Evolutionary conservation across 352 stramenopile species (phyloP).

Genomic region (Phytophthora brassicae): DNA sequence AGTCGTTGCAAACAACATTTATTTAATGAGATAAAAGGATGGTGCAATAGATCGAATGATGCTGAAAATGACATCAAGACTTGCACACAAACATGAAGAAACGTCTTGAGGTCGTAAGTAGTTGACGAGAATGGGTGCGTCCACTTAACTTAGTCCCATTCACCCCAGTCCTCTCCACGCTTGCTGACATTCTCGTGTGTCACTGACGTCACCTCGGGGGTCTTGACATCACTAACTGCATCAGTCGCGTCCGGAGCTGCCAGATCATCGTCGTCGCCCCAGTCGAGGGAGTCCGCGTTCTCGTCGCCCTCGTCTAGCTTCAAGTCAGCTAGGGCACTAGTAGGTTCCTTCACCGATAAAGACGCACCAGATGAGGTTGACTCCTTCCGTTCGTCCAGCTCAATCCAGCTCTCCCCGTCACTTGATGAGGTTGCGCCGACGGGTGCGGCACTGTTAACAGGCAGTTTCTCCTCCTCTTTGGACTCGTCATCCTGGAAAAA

Average conservation of each 20-base stretch:
- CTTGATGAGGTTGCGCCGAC: slow-evolving; percentile 45
- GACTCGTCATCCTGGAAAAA: slow-evolving; percentile 52
- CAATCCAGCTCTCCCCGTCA: slow-evolving; percentile 68
- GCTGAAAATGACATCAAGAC: neutral
- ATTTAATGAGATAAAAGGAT: neutral
- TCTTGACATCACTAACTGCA: slow-evolving; percentile 13
- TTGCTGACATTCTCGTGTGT: slow-evolving; percentile 40
- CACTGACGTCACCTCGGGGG: slow-evolving; percentile 11
- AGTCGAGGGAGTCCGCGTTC: slow-evolving; percentile 49
- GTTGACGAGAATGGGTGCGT: slow-evolving; percentile 17
- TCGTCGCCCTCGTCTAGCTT: slow-evolving; percentile 40
- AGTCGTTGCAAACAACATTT: neutral
- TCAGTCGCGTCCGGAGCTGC: slow-evolving; percentile 23
- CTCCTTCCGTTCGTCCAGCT: slow-evolving; percentile 64
- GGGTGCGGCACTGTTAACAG: slow-evolving; percentile 12
- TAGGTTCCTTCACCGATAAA: slow-evolving; percentile 31
- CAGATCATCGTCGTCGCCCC: slow-evolving; percentile 61
- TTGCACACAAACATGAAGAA: slow-evolving; percentile 9
- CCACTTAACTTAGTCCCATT: slow-evolving; percentile 57
- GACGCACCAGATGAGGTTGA: slow-evolving; percentile 53
- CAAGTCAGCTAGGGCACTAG: slow-evolving; percentile 27
- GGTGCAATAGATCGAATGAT: neutral
- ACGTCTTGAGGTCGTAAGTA: neutral
- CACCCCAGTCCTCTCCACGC: slow-evolving; percentile 63
- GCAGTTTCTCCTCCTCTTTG: slow-evolving; percentile 36